Evolutionary conservation across 1,284 basidiomycete species (phyloP).

Genomic region (Rhodotorula sp.): DNA sequence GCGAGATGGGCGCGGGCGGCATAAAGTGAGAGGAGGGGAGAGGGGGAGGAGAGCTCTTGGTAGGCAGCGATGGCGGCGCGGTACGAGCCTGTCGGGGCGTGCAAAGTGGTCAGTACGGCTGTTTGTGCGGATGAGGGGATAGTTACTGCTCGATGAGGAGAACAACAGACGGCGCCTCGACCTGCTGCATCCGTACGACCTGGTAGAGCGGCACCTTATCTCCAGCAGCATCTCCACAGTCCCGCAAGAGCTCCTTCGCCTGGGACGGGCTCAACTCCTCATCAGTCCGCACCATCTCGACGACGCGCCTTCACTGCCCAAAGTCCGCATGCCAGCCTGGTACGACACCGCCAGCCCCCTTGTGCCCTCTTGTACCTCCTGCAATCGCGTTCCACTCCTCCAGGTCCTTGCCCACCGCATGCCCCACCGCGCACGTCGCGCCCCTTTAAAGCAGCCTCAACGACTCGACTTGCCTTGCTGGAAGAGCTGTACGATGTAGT

Average conservation of each 20-base stretch:
- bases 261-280: not conserved
- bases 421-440: not conserved
- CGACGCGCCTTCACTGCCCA: no score
- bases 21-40: conserved; percentile 57
- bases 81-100: conserved; percentile 36
- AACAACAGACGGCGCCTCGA: no score
- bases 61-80: conserved; percentile 39
- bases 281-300: not conserved
- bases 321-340: no score
- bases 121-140: not conserved
- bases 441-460: not conserved
- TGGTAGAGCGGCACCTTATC: not conserved
- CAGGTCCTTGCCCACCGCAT: no score
- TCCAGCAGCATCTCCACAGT: not conserved
- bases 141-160: not conserved
- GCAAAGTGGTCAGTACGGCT: not conserved
- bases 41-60: conserved; percentile 22
- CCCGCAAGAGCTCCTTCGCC: not conserved
- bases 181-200: not conserved
- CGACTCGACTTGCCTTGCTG: conserved; percentile 12
- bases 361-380: not conserved
- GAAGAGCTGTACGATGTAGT: conserved; percentile 33
- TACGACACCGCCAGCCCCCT: not conserved
- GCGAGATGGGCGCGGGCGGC: conserved; percentile 81
- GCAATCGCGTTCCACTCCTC: not conserved